A percentile compares a stretch with the other conserved stretches of the same genome.
These are phyloP conservation scores for Phaeotremella fagi DNA, from an alignment of 768 basidiomycete species.

Conservation along the genomic window DNA sequence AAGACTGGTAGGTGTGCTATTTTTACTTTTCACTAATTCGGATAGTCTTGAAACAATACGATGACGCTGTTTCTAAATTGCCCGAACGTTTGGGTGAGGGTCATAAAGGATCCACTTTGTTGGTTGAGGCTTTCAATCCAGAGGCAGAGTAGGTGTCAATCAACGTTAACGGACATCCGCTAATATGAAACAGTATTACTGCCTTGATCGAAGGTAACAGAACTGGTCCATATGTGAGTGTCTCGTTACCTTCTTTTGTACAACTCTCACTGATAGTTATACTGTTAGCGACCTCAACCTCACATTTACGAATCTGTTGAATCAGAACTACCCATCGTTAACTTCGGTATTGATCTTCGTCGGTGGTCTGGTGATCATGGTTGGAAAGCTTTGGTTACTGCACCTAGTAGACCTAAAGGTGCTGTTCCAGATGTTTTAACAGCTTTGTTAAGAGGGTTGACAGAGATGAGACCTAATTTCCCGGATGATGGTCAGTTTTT, in stretches of 20 bases:
- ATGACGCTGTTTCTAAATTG: conserved; percentile 69
- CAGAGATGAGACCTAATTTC: conserved; percentile 60
- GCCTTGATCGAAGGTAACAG: conserved; percentile 88
- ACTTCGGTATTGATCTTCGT: conserved; percentile 86
- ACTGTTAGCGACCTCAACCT: conserved; percentile 60
- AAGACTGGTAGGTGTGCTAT: conserved; percentile 61
- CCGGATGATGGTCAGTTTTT: conserved; percentile 58
- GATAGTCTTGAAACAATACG: conserved; percentile 76
- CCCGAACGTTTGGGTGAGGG: conserved; percentile 64
- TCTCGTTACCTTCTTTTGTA: too few species aligned
- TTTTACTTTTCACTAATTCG: conserved; percentile 1
- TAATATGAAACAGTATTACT: conserved; percentile 23
- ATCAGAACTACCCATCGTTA: conserved; percentile 73
- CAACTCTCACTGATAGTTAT: too few species aligned
- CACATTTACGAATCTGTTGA: conserved; percentile 67
- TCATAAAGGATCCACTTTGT: conserved; percentile 64
- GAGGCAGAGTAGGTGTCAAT: conserved; percentile 60
- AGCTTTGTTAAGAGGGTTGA: conserved; percentile 62
- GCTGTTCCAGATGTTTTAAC: conserved; percentile 68
- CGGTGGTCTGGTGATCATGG: conserved; percentile 80
- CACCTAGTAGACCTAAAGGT: conserved; percentile 53
- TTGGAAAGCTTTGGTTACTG: conserved; percentile 53
- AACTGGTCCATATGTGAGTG: conserved; percentile 72
- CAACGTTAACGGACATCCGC: conserved; percentile 32
- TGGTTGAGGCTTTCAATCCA: conserved; percentile 79